Evolutionary conservation across 176 grass and related monocot species (phyloP).

Genomic region (Musa acuminata): DNA sequence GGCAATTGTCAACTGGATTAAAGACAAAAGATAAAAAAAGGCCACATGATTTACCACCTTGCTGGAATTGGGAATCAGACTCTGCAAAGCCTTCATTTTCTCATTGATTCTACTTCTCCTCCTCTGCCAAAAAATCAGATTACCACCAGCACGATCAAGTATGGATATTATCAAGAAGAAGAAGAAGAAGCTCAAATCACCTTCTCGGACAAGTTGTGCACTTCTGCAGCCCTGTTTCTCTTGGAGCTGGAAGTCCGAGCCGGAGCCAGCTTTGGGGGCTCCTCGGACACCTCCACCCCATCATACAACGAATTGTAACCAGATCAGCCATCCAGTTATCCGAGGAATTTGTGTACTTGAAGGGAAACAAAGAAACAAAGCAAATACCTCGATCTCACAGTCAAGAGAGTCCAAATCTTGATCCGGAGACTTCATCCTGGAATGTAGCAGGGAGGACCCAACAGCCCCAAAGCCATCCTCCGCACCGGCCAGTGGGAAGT

Average conservation of each 20-base stretch:
- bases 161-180: neutral
- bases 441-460: neutral
- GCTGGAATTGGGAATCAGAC: conserved; percentile 89
- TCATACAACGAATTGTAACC: conserved; percentile 25
- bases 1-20: no score
- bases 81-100: conserved; percentile 98
- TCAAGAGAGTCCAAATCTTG: conserved; percentile 8
- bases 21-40: conserved; percentile 6
- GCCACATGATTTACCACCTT: conserved; percentile 38
- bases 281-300: conserved; percentile 53
- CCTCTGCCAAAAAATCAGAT: conserved; percentile 33
- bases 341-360: neutral
- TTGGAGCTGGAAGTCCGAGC: conserved; percentile 59
- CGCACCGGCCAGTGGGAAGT: neutral
- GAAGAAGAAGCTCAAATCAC: conserved; percentile 24
- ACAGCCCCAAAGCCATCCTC: neutral
- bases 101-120: conserved; percentile 95
- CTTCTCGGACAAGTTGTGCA: conserved; percentile 98
- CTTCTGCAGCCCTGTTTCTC: conserved; percentile 83
- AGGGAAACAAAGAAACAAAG: neutral
- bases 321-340: neutral
- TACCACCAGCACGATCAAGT: neutral
- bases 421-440: neutral
- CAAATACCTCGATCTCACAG: conserved; percentile 11
- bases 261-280: conserved; percentile 20